Evolutionary conservation across 2,329 filamentous ascomycete species (phyloP).

Genomic region (Alternaria arbusti): DNA sequence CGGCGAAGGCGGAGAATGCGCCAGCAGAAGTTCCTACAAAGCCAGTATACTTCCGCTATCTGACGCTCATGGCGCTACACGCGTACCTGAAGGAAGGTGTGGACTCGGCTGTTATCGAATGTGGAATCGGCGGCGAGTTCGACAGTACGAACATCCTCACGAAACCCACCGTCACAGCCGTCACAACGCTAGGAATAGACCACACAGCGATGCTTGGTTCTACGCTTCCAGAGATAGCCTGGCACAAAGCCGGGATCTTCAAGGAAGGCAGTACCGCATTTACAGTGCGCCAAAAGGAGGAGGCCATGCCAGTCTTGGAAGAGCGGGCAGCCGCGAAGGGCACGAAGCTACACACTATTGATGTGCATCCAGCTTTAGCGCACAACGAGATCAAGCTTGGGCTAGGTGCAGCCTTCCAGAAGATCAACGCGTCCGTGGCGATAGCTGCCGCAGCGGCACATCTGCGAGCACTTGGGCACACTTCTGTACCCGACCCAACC

Average conservation of each 20-base stretch:
- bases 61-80: slow-evolving; percentile 89
- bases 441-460: slow-evolving; percentile 66
- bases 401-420: slow-evolving; percentile 67
- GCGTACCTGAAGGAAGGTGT: slow-evolving; percentile 79
- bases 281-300: slow-evolving; percentile 63
- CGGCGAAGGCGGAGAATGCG: slow-evolving; percentile 58
- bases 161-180: slow-evolving; percentile 72
- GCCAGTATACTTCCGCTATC: slow-evolving; percentile 89
- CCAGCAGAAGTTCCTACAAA: slow-evolving; percentile 65
- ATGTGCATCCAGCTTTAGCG: slow-evolving; percentile 56
- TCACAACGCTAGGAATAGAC: slow-evolving; percentile 84
- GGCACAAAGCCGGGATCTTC: slow-evolving; percentile 91
- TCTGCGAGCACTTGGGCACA: slow-evolving; percentile 54
- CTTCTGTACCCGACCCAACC: slow-evolving; percentile 48
- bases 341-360: slow-evolving; percentile 56
- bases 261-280: slow-evolving; percentile 71
- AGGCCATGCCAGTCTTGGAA: slow-evolving; percentile 63
- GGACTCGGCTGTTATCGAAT: slow-evolving; percentile 82
- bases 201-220: slow-evolving; percentile 81
- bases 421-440: slow-evolving; percentile 67
- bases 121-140: slow-evolving; percentile 91
- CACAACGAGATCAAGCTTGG: slow-evolving; percentile 59
- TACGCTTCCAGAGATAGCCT: slow-evolving; percentile 82
- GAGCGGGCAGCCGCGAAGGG: slow-evolving; percentile 60
- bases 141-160: slow-evolving; percentile 88